A percentile compares a stretch with the other conserved stretches of the same genome.
These are phyloP conservation scores for Vigna mungo DNA, from an alignment of 306 rosid species.

Conservation along the genomic window DNA sequence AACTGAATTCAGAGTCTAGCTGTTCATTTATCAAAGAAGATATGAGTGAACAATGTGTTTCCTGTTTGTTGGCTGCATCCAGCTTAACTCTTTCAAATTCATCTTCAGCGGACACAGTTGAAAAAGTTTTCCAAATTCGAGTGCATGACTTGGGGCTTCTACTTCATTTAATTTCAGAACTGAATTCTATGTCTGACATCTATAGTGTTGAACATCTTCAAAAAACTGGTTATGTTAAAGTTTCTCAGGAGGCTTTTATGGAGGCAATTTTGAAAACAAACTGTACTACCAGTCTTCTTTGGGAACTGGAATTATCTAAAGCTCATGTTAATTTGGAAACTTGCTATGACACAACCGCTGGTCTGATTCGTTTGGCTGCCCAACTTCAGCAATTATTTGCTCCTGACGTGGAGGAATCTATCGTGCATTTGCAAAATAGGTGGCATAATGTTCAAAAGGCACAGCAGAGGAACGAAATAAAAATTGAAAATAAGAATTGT, in stretches of 20 bases:
- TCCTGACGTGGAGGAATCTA: constrained; percentile 92
- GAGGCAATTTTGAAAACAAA: constrained; percentile 82
- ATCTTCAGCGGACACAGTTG: constrained; percentile 53
- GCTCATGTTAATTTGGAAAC: constrained; percentile 79
- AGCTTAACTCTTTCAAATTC: constrained; percentile 76
- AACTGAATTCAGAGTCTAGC: constrained; percentile 54
- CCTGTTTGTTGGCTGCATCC: constrained; percentile 93
- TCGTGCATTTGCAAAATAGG: constrained; percentile 91
- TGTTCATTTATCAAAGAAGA: constrained; percentile 60
- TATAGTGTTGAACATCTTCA: constrained; percentile 74
- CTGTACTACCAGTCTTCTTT: constrained; percentile 73
- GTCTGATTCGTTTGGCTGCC: constrained; percentile 77
- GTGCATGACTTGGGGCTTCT: constrained; percentile 86
- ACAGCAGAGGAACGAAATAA: constrained; percentile 61
- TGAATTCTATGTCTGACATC: constrained; percentile 55
- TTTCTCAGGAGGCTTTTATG: constrained; percentile 81
- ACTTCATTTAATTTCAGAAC: constrained; percentile 58
- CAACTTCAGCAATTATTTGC: constrained; percentile 94
- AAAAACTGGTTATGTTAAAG: constrained; percentile 78
- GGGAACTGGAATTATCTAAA: constrained; percentile 85
- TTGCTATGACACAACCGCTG: constrained; percentile 83
- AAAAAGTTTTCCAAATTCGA: constrained; percentile 60
- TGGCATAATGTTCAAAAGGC: constrained; percentile 85
- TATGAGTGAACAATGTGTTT: constrained; percentile 59
- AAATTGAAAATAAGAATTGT: constrained; percentile 45